phyloP scores from a whole-genome alignment of 192 early-diverging fungal species.

The Mortierella antarctica region DNA sequence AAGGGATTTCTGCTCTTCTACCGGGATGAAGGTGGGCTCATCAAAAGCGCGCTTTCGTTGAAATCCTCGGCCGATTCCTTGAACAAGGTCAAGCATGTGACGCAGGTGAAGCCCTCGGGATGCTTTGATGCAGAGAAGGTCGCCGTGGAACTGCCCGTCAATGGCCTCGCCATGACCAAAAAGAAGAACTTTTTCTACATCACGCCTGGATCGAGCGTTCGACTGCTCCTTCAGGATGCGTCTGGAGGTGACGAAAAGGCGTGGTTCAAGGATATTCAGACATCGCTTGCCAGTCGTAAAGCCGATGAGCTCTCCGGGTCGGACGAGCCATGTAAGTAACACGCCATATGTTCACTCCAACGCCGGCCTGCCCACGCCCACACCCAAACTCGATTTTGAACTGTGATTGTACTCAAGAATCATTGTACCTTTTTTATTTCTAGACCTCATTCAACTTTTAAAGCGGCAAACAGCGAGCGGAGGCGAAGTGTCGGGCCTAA shows the following conservation, averaged over 20 bases:
- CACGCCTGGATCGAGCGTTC: conserved; percentile 40
- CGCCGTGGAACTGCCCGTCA: conserved; percentile 25
- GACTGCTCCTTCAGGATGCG: conserved; percentile 37
- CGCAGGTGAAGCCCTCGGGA: conserved; percentile 46
- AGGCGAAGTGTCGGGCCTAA: conserved; percentile 28
- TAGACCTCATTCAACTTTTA: conserved; percentile 42
- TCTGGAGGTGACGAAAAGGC: conserved; percentile 34
- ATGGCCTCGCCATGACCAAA: conserved; percentile 26
- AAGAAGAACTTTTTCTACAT: conserved; percentile 48
- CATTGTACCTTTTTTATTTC: neutral
- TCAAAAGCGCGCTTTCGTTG: conserved; percentile 17
- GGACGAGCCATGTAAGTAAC: conserved; percentile 32
- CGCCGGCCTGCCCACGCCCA: neutral
- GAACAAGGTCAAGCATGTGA: conserved; percentile 15
- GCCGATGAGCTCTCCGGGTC: conserved; percentile 28
- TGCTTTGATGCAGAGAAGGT: conserved; percentile 44
- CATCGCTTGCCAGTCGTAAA: conserved; percentile 30
- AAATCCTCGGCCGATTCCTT: conserved; percentile 28
- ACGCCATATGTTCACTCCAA: neutral
- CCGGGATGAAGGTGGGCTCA: conserved; percentile 30
- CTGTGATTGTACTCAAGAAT: neutral
- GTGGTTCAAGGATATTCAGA: conserved; percentile 41
- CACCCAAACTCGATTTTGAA: neutral
- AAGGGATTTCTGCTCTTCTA: conserved; percentile 48
- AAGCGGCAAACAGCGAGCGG: conserved; percentile 29